phyloP scores from a whole-genome alignment of 2,329 filamentous ascomycete species.

The Tympanopsis confertula region DNA sequence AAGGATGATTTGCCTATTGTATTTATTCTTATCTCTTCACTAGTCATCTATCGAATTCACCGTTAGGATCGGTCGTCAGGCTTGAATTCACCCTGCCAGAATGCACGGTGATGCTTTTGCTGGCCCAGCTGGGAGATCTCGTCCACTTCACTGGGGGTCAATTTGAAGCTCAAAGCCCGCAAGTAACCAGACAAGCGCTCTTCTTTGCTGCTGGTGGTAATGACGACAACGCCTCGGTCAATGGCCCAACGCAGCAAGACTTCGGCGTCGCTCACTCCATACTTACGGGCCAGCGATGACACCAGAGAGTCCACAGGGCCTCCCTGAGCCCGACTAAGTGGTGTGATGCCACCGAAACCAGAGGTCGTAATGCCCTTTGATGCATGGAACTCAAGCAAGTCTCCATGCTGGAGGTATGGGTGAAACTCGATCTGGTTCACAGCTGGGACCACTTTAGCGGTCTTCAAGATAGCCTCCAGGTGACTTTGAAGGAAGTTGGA shows the following conservation, averaged over 20 bases:
- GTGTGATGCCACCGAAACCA: constrained; percentile 9
- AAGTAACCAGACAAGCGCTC: constrained; percentile 19
- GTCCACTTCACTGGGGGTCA: constrained; percentile 16
- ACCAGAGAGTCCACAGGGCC: constrained; percentile 8
- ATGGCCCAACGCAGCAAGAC: constrained; percentile 11
- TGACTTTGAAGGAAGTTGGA: constrained; percentile 46
- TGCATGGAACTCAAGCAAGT: constrained; percentile 3
- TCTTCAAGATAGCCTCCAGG: constrained; percentile 35
- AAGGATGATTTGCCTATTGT: too few relatives aligned
- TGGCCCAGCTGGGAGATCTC: constrained; percentile 8
- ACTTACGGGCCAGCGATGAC: constrained; percentile 7
- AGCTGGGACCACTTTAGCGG: constrained; percentile 24
- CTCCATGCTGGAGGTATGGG: constrained; percentile 30
- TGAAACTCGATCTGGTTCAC: constrained; percentile 30
- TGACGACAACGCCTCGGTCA: constrained; percentile 7
- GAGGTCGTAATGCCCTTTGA: constrained; percentile 8
- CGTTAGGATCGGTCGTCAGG: too few relatives aligned
- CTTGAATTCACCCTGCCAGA: too few relatives aligned
- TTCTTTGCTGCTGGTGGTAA: constrained; percentile 13
- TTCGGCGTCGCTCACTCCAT: constrained; percentile 8
- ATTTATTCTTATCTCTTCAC: too few relatives aligned
- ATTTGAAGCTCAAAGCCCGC: constrained; percentile 12
- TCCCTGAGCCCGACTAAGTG: constrained; percentile 7
- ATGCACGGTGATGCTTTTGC: not conserved
- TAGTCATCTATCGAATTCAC: too few relatives aligned